These are phyloP conservation scores for Globisporangium recalcitrans DNA, from an alignment of 352 stramenopile genomes.

Conservation along the genomic window DNA sequence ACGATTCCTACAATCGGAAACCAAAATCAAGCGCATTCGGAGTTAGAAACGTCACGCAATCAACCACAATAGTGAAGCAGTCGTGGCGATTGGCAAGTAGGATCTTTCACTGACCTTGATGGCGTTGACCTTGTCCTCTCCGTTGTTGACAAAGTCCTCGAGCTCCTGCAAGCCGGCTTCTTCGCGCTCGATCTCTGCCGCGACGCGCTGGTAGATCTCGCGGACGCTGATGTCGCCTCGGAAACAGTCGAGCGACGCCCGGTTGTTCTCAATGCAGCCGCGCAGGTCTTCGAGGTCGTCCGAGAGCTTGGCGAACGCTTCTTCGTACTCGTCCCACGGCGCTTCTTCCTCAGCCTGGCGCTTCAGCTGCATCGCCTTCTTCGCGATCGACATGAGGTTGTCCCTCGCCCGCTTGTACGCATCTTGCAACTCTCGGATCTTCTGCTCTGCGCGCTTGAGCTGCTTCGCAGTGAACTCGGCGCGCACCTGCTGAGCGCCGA, in stretches of 20 bases:
- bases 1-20: constrained; percentile 37
- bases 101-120: constrained; percentile 45
- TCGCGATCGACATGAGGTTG: constrained; percentile 50
- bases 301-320: constrained; percentile 51
- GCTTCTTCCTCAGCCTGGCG: constrained; percentile 57
- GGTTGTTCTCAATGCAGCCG: constrained; percentile 83
- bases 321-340: constrained; percentile 58
- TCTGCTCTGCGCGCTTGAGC: constrained; percentile 45
- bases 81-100: background rate
- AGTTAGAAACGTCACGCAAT: background rate
- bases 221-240: constrained; percentile 69
- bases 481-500: constrained; percentile 63
- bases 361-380: constrained; percentile 67
- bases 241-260: constrained; percentile 74
- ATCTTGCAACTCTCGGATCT: constrained; percentile 49
- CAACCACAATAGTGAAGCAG: background rate
- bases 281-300: constrained; percentile 77
- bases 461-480: constrained; percentile 60
- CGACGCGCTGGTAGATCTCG: constrained; percentile 66
- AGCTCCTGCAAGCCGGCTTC: constrained; percentile 53
- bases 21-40: too few relatives aligned
- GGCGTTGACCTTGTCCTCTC: constrained; percentile 61
- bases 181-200: constrained; percentile 59
- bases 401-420: constrained; percentile 61
- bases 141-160: constrained; percentile 54